phyloP scores from a whole-genome alignment of 2,329 filamentous ascomycete genomes.

The Alternaria viburni region DNA sequence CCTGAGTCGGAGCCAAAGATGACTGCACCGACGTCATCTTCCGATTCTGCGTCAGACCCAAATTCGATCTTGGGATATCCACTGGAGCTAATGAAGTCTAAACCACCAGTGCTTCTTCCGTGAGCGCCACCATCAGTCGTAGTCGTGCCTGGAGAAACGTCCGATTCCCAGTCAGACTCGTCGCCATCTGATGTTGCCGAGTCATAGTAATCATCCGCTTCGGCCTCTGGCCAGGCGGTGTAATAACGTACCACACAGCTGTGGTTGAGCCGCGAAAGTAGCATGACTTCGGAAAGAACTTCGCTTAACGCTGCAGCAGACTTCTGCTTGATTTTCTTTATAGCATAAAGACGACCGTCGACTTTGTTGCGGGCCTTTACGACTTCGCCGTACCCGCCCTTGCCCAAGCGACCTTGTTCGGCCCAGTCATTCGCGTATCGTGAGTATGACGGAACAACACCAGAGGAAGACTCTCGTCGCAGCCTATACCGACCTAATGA shows the following conservation, averaged over 20 bases:
- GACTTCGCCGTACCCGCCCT: slow-evolving; percentile 94
- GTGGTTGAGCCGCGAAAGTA: slow-evolving; percentile 92
- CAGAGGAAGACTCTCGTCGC: slow-evolving; percentile 46
- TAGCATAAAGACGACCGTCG: slow-evolving; percentile 90
- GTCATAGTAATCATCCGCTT: slow-evolving; percentile 40
- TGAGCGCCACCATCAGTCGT: slow-evolving; percentile 60
- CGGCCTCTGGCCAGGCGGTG: slow-evolving; percentile 90
- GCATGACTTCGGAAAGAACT: slow-evolving; percentile 81
- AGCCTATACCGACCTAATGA: slow-evolving; percentile 41
- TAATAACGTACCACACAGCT: slow-evolving; percentile 89
- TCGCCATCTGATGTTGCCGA: slow-evolving; percentile 36
- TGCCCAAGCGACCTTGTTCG: slow-evolving; percentile 86
- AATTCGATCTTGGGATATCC: slow-evolving; percentile 80
- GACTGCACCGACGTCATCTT: slow-evolving; percentile 42
- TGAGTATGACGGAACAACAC: slow-evolving; percentile 59
- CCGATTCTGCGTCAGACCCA: slow-evolving; percentile 63
- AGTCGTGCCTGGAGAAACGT: slow-evolving; percentile 32
- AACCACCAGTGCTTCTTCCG: slow-evolving; percentile 71
- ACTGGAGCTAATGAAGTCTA: slow-evolving; percentile 93
- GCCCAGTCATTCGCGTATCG: slow-evolving; percentile 90
- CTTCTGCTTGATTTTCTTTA: slow-evolving; percentile 92
- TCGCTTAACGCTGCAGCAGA: slow-evolving; percentile 78
- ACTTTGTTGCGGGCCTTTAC: slow-evolving; percentile 94
- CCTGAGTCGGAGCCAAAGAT: slow-evolving; percentile 50
- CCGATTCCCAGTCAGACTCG: slow-evolving; percentile 33